A percentile compares a stretch with the other conserved stretches of the same genome.
These are phyloP conservation scores for Vanrija humicola DNA, from an alignment of 1,284 basidiomycete species.

Conservation along the genomic window DNA sequence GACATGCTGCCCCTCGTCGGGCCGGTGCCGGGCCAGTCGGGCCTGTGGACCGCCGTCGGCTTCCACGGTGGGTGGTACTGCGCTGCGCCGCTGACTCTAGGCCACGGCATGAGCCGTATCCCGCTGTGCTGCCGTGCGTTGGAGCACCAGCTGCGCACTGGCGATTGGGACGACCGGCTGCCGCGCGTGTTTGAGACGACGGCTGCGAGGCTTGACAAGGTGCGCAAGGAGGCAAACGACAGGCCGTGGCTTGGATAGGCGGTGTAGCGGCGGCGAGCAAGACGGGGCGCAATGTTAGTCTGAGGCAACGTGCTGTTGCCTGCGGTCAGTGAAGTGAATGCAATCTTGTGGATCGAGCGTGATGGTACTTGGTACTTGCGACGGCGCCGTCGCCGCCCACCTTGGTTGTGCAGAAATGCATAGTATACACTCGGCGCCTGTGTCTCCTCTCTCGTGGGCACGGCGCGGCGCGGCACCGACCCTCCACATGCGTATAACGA, in stretches of 20 bases:
- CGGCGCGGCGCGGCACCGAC: too few species aligned
- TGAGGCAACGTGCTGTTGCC: too few species aligned
- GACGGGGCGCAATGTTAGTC: too few species aligned
- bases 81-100: not conserved
- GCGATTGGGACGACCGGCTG: conserved; percentile 17
- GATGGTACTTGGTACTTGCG: too few species aligned
- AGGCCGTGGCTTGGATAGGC: too few species aligned
- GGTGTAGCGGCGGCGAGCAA: too few species aligned
- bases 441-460: not conserved
- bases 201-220: too few species aligned
- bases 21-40: conserved; percentile 16
- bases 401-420: conserved; percentile 3
- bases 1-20: conserved; percentile 31
- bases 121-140: conserved; percentile 16
- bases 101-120: conserved; percentile 25
- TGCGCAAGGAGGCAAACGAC: too few species aligned
- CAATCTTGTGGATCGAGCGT: too few species aligned
- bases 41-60: conserved; percentile 13
- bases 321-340: too few species aligned
- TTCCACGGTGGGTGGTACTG: conserved; percentile 2
- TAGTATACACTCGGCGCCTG: conserved; percentile 10
- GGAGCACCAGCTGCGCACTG: conserved; percentile 16
- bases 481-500: not conserved
- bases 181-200: not conserved
- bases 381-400: too few species aligned